Evolutionary conservation across 108 stramenopile species (phyloP).

Genomic region (Skeletonema costatum): DNA sequence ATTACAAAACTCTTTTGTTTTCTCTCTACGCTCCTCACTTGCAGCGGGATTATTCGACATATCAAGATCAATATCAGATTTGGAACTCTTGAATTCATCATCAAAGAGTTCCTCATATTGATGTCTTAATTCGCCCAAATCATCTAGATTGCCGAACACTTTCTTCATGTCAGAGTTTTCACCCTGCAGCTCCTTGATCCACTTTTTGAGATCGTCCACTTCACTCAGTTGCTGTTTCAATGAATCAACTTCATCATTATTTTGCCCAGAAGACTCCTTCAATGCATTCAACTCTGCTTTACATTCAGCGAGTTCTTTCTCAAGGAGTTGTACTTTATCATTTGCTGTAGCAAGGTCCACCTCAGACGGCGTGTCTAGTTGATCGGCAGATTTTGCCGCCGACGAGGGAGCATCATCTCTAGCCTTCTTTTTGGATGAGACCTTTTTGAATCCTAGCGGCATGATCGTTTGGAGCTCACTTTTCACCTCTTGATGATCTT

Average conservation of each 20-base stretch:
- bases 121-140: background rate
- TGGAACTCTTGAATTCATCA: background rate
- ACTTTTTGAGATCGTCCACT: background rate
- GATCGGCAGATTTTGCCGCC: background rate
- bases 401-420: background rate
- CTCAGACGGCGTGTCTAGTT: background rate
- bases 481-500: too few relatives aligned
- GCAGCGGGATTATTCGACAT: background rate
- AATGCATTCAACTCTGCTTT: background rate
- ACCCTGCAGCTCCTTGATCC: background rate
- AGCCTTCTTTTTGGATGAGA: background rate
- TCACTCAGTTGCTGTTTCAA: background rate
- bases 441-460: background rate
- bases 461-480: background rate
- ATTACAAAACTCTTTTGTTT: background rate
- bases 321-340: background rate
- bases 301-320: background rate
- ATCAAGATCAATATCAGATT: background rate
- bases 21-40: background rate
- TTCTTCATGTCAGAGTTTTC: slow-evolving; percentile 1
- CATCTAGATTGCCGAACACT: background rate
- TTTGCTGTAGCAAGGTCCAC: background rate
- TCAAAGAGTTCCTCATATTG: background rate
- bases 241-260: background rate
- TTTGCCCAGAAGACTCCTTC: background rate